These are phyloP conservation scores for Cyclotella choctawhatcheeana DNA, from an alignment of 108 stramenopile species.

Conservation along the genomic window DNA sequence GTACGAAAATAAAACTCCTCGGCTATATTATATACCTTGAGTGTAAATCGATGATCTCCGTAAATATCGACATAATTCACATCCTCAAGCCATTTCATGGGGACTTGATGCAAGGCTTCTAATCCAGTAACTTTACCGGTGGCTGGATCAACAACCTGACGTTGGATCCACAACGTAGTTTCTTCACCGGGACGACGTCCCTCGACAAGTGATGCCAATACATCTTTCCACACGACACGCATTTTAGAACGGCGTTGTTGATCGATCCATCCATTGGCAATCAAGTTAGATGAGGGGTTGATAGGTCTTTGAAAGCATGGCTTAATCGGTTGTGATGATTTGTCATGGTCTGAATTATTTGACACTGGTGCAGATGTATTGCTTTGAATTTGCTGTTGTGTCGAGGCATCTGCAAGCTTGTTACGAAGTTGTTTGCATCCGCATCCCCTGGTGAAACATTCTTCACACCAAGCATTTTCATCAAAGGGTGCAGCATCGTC, in stretches of 20 bases:
- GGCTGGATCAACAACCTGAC: slow-evolving; percentile 62
- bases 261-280: slow-evolving; percentile 89
- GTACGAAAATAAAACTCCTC: slow-evolving; percentile 89
- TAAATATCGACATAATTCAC: slow-evolving; percentile 70
- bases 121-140: slow-evolving; percentile 66
- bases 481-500: slow-evolving; percentile 41
- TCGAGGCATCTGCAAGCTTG: background rate
- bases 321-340: slow-evolving; percentile 29
- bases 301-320: slow-evolving; percentile 77
- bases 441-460: slow-evolving; percentile 59
- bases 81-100: slow-evolving; percentile 79
- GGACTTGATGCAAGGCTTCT: slow-evolving; percentile 88
- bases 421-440: slow-evolving; percentile 24
- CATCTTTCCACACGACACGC: slow-evolving; percentile 86
- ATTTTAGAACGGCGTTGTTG: slow-evolving; percentile 87
- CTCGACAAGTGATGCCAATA: slow-evolving; percentile 78
- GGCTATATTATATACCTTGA: slow-evolving; percentile 75
- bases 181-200: slow-evolving; percentile 80
- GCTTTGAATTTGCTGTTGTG: background rate
- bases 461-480: slow-evolving; percentile 57
- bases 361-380: background rate
- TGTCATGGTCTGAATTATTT: slow-evolving; percentile 23
- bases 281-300: slow-evolving; percentile 71
- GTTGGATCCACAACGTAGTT: slow-evolving; percentile 91
- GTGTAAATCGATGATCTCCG: slow-evolving; percentile 77